Percentiles rank a stretch among this genome's conserved stretches.
phyloP scores from a whole-genome alignment of 345 rosid species.

The Arabis alpina region DNA sequence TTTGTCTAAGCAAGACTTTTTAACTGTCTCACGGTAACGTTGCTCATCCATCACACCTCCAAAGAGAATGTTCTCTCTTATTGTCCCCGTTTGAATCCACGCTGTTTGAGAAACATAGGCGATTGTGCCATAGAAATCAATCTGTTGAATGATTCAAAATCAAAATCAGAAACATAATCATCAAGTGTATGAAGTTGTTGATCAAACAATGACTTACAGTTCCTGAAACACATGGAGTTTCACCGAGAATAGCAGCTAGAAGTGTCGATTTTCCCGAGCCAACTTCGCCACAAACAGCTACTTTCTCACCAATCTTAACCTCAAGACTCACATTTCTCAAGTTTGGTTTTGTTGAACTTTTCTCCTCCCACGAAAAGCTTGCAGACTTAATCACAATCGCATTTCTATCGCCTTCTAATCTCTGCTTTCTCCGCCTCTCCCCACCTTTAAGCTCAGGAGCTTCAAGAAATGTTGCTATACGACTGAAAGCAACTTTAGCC shows the following conservation, averaged over 20 bases:
- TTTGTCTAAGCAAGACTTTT: constrained; percentile 77
- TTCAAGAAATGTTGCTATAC: constrained; percentile 77
- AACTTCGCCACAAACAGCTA: constrained; percentile 95
- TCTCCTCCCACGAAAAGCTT: constrained; percentile 82
- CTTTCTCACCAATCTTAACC: constrained; percentile 67
- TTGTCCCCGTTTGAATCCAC: constrained; percentile 94
- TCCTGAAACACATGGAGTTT: constrained; percentile 71
- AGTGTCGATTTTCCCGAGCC: constrained; percentile 97
- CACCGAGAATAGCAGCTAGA: constrained; percentile 90
- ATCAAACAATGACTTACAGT: constrained; percentile 50
- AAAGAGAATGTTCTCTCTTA: constrained; percentile 81
- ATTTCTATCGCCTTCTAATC: constrained; percentile 26
- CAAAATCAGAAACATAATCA: not conserved
- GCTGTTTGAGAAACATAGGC: constrained; percentile 97
- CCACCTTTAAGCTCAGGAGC: constrained; percentile 82
- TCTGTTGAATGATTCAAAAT: constrained; percentile 47
- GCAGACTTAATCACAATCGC: constrained; percentile 63
- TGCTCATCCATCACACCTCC: constrained; percentile 73
- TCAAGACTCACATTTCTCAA: constrained; percentile 63
- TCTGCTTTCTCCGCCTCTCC: constrained; percentile 48
- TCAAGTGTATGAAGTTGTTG: not conserved
- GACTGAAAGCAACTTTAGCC: constrained; percentile 85
- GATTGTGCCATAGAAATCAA: constrained; percentile 70
- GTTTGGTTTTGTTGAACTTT: constrained; percentile 53
- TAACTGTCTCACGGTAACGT: constrained; percentile 74